Percentiles rank a stretch among this genome's conserved stretches.
Evolutionary conservation across 2,329 filamentous ascomycete species (phyloP).

Genomic region (Pestalotiopsis sp.): DNA sequence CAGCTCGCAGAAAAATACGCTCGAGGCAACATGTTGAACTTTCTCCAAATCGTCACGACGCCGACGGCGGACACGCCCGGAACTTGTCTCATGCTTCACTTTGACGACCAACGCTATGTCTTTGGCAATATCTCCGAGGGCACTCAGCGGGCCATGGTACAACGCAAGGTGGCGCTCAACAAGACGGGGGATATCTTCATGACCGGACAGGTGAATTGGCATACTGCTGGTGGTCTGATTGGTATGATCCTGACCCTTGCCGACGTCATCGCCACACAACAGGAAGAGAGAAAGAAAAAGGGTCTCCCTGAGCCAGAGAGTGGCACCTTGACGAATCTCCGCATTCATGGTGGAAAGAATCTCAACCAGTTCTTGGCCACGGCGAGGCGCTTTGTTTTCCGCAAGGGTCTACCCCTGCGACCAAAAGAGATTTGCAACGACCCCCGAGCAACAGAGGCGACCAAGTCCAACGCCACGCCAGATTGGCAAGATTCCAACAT

Average conservation of each 20-base stretch:
- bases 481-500: constrained; percentile 78
- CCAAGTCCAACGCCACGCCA: constrained; percentile 49
- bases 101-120: constrained; percentile 80
- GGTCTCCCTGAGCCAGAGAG: constrained; percentile 28
- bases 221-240: constrained; percentile 76
- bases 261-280: constrained; percentile 59
- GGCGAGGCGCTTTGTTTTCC: constrained; percentile 81
- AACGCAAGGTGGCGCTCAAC: constrained; percentile 66
- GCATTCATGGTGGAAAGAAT: constrained; percentile 81
- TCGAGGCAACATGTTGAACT: constrained; percentile 66
- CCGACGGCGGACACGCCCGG: constrained; percentile 89
- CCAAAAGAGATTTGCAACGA: constrained; percentile 67
- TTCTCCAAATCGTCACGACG: constrained; percentile 74
- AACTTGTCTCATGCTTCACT: constrained; percentile 75
- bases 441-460: constrained; percentile 37
- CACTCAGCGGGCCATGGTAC: constrained; percentile 74
- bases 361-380: constrained; percentile 81
- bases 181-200: constrained; percentile 81
- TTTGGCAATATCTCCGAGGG: constrained; percentile 85
- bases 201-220: constrained; percentile 77
- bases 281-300: constrained; percentile 43
- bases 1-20: not conserved
- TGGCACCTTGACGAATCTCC: constrained; percentile 42
- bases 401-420: constrained; percentile 76
- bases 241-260: constrained; percentile 86